Evolutionary conservation across 768 basidiomycete genomes (phyloP).

Genomic region (Rhodotorula diobovata): DNA sequence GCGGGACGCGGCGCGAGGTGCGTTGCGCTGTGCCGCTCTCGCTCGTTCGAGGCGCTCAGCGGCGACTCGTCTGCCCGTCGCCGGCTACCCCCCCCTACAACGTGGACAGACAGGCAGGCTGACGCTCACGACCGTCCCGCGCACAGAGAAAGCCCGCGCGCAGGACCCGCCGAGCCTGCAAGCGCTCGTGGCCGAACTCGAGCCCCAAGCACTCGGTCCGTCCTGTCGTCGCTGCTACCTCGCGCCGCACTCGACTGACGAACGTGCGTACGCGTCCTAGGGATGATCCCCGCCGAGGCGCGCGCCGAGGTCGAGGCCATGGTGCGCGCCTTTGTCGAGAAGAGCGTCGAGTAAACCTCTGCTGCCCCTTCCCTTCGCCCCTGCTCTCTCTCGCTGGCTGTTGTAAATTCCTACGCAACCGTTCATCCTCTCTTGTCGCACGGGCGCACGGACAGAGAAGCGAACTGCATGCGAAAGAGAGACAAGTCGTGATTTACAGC

Average conservation of each 20-base stretch:
- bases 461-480: not conserved
- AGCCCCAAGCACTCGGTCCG: slow-evolving; percentile 59
- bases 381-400: not conserved
- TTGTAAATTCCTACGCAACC: not conserved
- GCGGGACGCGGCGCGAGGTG: slow-evolving; percentile 55
- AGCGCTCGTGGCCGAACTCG: slow-evolving; percentile 78
- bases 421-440: not conserved
- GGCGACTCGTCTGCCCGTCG: not conserved
- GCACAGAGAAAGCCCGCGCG: slow-evolving; percentile 83
- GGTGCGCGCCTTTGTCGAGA: slow-evolving; percentile 33
- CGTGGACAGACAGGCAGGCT: not conserved
- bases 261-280: not conserved
- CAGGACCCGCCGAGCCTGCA: slow-evolving; percentile 92
- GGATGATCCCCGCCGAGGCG: slow-evolving; percentile 21
- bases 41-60: not conserved
- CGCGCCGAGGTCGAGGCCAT: slow-evolving; percentile 30
- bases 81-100: not conserved
- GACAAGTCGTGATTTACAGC: not conserved
- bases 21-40: not conserved
- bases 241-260: not conserved
- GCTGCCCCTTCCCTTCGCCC: no score
- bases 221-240: not conserved
- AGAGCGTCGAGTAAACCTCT: slow-evolving; percentile 26
- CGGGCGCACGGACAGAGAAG: no score
- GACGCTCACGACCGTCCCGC: no score